These are phyloP conservation scores for Hericium rajendrae DNA, from an alignment of 768 basidiomycete species.

Conservation along the genomic window DNA sequence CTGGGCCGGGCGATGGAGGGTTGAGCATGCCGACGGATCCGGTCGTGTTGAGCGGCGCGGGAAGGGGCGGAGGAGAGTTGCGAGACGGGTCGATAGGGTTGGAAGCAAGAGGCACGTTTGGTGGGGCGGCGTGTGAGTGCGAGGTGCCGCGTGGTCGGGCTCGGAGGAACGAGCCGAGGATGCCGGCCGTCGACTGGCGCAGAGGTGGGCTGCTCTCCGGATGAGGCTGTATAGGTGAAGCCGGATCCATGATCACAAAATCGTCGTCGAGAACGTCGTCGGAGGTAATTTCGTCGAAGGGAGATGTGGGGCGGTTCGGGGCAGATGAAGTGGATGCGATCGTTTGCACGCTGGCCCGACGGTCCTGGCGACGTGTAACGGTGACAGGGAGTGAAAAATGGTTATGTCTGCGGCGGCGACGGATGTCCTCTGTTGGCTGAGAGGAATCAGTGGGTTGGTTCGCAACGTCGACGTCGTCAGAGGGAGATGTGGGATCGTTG, in stretches of 20 bases:
- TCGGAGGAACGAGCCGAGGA: conserved; percentile 65
- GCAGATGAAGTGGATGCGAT: too few species aligned
- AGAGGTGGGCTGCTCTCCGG: conserved; percentile 20
- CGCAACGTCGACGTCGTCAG: too few species aligned
- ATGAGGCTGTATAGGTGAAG: background rate
- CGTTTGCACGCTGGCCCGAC: too few species aligned
- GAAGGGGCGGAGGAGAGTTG: conserved; percentile 33
- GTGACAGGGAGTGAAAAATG: background rate
- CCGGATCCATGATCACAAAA: too few species aligned
- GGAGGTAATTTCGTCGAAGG: too few species aligned
- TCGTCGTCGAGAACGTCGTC: too few species aligned
- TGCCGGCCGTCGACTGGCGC: conserved; percentile 36
- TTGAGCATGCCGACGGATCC: conserved; percentile 22
- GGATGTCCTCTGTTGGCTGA: too few species aligned
- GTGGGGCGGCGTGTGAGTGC: conserved; percentile 37
- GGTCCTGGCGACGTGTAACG: background rate
- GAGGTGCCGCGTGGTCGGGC: conserved; percentile 60
- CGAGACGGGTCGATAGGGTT: conserved; percentile 22
- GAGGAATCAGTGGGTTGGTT: background rate
- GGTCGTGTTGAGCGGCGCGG: conserved; percentile 15
- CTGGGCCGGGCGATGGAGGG: conserved; percentile 19
- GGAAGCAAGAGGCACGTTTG: conserved; percentile 1
- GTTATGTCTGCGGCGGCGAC: background rate
- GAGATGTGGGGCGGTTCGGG: too few species aligned
- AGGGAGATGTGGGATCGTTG: too few species aligned